Conservation (phyloP, 208 protist genomes). For the Leishmania mexicana region DNA sequence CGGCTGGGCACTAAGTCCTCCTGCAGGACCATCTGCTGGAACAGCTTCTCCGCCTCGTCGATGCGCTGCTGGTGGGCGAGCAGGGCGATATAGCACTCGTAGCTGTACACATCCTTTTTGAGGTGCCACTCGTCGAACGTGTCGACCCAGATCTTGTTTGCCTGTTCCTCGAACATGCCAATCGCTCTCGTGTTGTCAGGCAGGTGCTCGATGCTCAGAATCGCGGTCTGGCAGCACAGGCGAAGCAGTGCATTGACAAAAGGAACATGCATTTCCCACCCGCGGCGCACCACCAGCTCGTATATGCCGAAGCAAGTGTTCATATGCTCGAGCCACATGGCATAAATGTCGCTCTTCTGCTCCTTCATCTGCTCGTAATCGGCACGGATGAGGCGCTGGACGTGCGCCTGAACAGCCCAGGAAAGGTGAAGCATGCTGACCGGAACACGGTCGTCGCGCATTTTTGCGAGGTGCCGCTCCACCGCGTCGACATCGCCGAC, state of each 20-base stretch:
- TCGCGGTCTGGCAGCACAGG: slow-evolving; percentile 82
- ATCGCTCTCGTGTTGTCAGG: slow-evolving; percentile 53
- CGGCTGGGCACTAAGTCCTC: slow-evolving; percentile 74
- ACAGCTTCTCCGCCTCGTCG: slow-evolving; percentile 86
- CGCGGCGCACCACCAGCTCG: slow-evolving; percentile 74
- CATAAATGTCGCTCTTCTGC: slow-evolving; percentile 42
- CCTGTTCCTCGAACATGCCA: slow-evolving; percentile 79
- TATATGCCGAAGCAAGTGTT: slow-evolving; percentile 88
- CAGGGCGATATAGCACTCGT: slow-evolving; percentile 90
- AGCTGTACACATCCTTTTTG: slow-evolving; percentile 84
- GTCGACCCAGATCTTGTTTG: slow-evolving; percentile 76
- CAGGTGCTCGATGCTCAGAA: slow-evolving; percentile 78
- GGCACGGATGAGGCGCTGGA: slow-evolving; percentile 69
- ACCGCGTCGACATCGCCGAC: slow-evolving; percentile 82
- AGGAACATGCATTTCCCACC: slow-evolving; percentile 73
- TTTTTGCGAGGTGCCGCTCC: slow-evolving; percentile 74
- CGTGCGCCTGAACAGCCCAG: slow-evolving; percentile 83
- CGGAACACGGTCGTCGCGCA: slow-evolving; percentile 80
- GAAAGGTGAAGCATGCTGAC: slow-evolving; percentile 71
- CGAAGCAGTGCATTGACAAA: slow-evolving; percentile 87
- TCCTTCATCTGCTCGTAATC: slow-evolving; percentile 80
- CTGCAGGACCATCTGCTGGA: slow-evolving; percentile 87
- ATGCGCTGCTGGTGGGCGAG: slow-evolving; percentile 89
- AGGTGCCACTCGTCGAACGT: slow-evolving; percentile 87
- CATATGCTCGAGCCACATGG: slow-evolving; percentile 70